These are phyloP conservation scores for Pseudodiploospora longispora DNA, from an alignment of 2,329 filamentous ascomycete species.

Conservation along the genomic window DNA sequence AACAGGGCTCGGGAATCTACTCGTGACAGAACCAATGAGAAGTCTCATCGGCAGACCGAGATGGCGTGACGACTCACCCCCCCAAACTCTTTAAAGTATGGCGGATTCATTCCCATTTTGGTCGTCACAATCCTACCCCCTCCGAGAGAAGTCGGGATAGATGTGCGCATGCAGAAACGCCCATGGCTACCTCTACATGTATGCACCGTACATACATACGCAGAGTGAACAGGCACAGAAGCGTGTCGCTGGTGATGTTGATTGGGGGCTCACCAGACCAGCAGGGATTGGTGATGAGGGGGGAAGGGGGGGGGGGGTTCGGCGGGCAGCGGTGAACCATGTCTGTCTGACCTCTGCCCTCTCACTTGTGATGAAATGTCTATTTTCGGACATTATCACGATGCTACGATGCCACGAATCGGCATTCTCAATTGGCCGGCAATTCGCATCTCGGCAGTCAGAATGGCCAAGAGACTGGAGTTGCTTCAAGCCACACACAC, in stretches of 20 bases:
- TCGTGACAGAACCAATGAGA: conserved; percentile 3
- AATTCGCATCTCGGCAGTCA: no score
- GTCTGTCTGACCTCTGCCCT: neutral
- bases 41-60: conserved; percentile 1
- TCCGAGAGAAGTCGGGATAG: neutral
- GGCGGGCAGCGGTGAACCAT: conserved; percentile 8
- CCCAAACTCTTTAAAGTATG: no score
- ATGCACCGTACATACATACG: neutral
- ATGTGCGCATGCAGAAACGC: no score
- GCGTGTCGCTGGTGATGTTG: neutral
- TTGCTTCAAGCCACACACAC: no score
- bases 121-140: conserved; percentile 7
- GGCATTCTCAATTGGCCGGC: no score
- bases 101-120: no score
- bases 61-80: conserved; percentile 3
- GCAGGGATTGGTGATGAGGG: conserved; percentile 1
- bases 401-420: no score
- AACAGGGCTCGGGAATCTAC: no score
- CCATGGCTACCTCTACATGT: no score
- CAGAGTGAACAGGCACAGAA: neutral
- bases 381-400: no score
- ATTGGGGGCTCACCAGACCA: conserved; percentile 3
- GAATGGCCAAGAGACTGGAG: no score
- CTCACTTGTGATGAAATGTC: no score
- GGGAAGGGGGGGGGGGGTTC: conserved; percentile 3